Conservation (phyloP, 2,329 filamentous ascomycete genomes). For the Ascosphaera aggregata region DNA sequence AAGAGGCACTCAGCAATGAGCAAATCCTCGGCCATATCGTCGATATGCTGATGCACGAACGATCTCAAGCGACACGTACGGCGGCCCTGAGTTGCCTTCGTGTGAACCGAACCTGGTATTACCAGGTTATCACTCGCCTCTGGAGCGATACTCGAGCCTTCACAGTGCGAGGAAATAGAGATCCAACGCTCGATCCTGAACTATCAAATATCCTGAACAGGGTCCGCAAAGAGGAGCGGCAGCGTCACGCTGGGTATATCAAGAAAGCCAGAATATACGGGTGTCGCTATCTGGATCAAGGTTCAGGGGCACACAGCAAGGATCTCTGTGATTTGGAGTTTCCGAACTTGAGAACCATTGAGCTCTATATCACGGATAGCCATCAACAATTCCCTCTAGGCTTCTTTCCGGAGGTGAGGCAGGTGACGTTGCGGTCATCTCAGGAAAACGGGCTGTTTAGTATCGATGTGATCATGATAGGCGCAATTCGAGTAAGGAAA, state of each 20-base stretch:
- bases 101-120: background rate
- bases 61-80: background rate
- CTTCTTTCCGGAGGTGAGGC: background rate
- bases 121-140: background rate
- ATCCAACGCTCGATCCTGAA: background rate
- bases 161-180: background rate
- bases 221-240: background rate
- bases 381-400: background rate
- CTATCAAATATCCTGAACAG: background rate
- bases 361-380: background rate
- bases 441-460: background rate
- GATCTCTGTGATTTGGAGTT: background rate
- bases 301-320: background rate
- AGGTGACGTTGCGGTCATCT: background rate
- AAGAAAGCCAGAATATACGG: background rate
- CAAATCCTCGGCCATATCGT: background rate
- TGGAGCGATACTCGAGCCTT: background rate
- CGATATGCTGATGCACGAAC: background rate
- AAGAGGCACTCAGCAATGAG: background rate
- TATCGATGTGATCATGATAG: background rate
- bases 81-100: background rate
- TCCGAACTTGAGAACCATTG: background rate
- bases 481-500: background rate
- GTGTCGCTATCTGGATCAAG: background rate
- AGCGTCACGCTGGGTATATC: background rate